Evolutionary conservation across 2,329 filamentous ascomycete genomes (phyloP).

Genomic region (Nothophaeocryptopus gaeumannii): DNA sequence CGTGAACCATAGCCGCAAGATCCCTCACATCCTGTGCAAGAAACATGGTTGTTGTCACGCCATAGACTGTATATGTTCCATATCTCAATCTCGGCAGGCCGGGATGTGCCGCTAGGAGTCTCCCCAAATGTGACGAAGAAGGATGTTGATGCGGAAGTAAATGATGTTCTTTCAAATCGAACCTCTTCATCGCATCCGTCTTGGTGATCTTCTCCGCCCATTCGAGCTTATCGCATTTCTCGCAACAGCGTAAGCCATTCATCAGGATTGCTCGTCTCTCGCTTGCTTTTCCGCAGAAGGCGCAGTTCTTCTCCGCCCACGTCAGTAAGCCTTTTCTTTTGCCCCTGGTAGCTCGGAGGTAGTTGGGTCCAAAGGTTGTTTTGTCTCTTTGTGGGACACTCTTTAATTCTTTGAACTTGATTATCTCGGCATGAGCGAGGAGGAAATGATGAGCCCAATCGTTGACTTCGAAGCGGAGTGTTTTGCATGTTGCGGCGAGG

Average conservation of each 20-base stretch:
- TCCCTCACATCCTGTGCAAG: slow-evolving; percentile 24
- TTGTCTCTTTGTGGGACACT: neutral
- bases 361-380: slow-evolving; percentile 9
- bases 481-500: slow-evolving; percentile 25
- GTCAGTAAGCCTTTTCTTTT: slow-evolving; percentile 20
- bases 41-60: slow-evolving; percentile 30
- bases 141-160: slow-evolving; percentile 20
- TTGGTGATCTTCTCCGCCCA: slow-evolving; percentile 35
- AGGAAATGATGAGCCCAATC: slow-evolving; percentile 31
- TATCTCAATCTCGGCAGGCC: slow-evolving; percentile 22
- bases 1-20: slow-evolving; percentile 22
- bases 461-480: slow-evolving; percentile 26
- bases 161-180: slow-evolving; percentile 25
- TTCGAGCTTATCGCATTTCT: slow-evolving; percentile 28
- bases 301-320: slow-evolving; percentile 28
- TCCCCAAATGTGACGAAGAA: neutral
- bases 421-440: slow-evolving; percentile 25
- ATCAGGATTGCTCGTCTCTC: slow-evolving; percentile 28
- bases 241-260: slow-evolving; percentile 32
- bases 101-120: neutral
- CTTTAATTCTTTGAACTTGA: slow-evolving; percentile 16
- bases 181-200: slow-evolving; percentile 27
- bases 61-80: slow-evolving; percentile 24
- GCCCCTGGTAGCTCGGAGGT: slow-evolving; percentile 10
- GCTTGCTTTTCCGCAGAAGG: slow-evolving; percentile 33